Percentiles rank a stretch among this genome's conserved stretches.
These are phyloP conservation scores for Ascochyta koolunga DNA, from an alignment of 2,329 filamentous ascomycete species.

Conservation along the genomic window DNA sequence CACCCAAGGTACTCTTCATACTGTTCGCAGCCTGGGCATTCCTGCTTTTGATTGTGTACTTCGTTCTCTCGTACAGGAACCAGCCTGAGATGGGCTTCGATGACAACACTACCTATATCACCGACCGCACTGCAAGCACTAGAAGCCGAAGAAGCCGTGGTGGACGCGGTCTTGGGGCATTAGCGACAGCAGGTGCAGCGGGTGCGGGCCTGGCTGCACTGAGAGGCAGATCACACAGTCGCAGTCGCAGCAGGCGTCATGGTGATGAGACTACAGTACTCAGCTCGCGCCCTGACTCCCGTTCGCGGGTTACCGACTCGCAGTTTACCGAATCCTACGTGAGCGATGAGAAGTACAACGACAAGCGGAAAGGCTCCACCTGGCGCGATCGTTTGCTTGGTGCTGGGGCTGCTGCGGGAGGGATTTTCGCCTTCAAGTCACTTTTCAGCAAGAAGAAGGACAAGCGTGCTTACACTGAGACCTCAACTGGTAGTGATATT, in stretches of 20 bases:
- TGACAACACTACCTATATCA: constrained; percentile 64
- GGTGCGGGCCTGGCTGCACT: constrained; percentile 65
- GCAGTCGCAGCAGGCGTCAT: constrained; percentile 41
- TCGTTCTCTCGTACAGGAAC: constrained; percentile 76
- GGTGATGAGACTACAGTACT: constrained; percentile 37
- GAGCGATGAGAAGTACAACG: constrained; percentile 52
- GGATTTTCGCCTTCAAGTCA: constrained; percentile 56
- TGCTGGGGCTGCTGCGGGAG: constrained; percentile 50
- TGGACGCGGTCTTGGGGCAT: constrained; percentile 50
- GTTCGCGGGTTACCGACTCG: constrained; percentile 31
- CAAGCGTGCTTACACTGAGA: constrained; percentile 50
- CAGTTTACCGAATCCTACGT: constrained; percentile 43
- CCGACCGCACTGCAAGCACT: constrained; percentile 57
- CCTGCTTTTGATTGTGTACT: constrained; percentile 75
- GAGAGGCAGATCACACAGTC: constrained; percentile 50
- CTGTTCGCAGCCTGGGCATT: constrained; percentile 81
- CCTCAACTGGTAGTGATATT: constrained; percentile 54
- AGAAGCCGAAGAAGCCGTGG: constrained; percentile 40
- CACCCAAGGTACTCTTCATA: constrained; percentile 82
- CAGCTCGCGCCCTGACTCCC: constrained; percentile 44
- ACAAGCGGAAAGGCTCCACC: constrained; percentile 37
- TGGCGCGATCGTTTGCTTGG: constrained; percentile 56
- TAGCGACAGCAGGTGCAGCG: constrained; percentile 62
- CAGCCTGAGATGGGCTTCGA: constrained; percentile 61
- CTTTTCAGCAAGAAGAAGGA: constrained; percentile 63